Base-by-base conservation (phyloP, 306 rosid species). In the Trifolium pratense region DNA sequence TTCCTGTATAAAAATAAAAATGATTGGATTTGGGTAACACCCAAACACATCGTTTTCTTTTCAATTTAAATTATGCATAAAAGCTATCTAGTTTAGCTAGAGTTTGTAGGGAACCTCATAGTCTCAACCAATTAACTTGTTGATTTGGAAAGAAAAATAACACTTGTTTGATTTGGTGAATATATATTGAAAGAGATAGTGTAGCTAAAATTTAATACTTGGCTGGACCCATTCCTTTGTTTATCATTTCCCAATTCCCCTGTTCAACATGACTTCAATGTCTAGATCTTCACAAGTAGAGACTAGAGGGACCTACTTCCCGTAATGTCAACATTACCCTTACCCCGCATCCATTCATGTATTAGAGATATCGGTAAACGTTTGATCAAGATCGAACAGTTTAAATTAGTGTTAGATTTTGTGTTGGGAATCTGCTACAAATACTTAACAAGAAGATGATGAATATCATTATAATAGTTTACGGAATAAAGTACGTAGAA, bases 21-120 rank as follows among this genome's bases (percentile, higher is more conserved):
- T 75, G 75, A 84, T 89, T 89, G 88, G 71, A 21, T 48, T 80
- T 66, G 81, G 66, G 61, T 23, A 55, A 55, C 61, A 56, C n/a
- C n/a, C 18, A 16, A n/a, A 48, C 3, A 74, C 18, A 65, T 51
- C 29, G 49, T 75, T 69, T 59, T 51, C 43, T 77, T 65, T 61
- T 75, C 55, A 64, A 70, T 11, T 12, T 52, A 52, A 51, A 4
- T 16, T 23, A 59, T 15, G 20, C 46, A 20, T 45, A 20, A 68
- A 57, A 56, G 62, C 62, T 56, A 56, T 5, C 40, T 9, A 42
- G 8, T 5, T 37, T 42, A 14, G 17, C 57, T 72, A 20, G 61
- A 55, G 20, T 52, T 52, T 52, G 59, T 48, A 48, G 55, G 55
- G 55, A 48, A 15, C 55, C 55, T 48, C 55, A 48, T 2, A n/a